Conservation (phyloP, 352 stramenopile species). For the Phytophthora pisi region DNA sequence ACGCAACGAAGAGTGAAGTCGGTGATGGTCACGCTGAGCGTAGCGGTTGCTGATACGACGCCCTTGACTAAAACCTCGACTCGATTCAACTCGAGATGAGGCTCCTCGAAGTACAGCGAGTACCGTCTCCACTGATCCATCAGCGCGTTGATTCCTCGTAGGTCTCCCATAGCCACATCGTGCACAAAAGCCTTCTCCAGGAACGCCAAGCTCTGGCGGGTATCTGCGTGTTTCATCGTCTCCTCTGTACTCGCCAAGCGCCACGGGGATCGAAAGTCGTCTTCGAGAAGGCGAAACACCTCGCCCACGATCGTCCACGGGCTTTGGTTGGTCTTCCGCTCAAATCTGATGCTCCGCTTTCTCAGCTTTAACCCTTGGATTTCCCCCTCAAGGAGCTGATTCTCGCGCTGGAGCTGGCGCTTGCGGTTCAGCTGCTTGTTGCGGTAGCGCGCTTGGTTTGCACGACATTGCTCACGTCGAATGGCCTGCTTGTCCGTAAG, state of each 20-base stretch:
- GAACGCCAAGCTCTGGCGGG: constrained; percentile 2
- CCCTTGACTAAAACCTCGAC: constrained; percentile 9
- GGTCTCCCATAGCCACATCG: constrained; percentile 13
- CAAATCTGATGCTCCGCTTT: constrained; percentile 6
- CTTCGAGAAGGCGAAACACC: constrained; percentile 21
- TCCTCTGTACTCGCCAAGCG: constrained; percentile 11
- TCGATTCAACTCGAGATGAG: constrained; percentile 14
- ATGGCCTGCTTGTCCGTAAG: constrained; percentile 19
- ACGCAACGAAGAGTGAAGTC: constrained; percentile 18
- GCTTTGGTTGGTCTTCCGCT: constrained; percentile 16
- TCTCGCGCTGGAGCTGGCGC: constrained; percentile 10
- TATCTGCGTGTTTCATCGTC: constrained; percentile 17
- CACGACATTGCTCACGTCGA: constrained; percentile 26
- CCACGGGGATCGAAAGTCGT: constrained; percentile 22
- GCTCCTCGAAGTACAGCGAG: constrained; percentile 23
- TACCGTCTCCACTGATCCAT: constrained; percentile 31
- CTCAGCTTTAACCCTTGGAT: constrained; percentile 18
- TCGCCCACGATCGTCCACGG: constrained; percentile 26
- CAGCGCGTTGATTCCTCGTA: constrained; percentile 16
- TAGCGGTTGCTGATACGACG: constrained; percentile 16
- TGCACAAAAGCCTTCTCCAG: constrained; percentile 19
- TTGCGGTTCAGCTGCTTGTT: constrained; percentile 21
- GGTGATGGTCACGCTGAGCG: constrained; percentile 14
- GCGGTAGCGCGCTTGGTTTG: constrained; percentile 31
- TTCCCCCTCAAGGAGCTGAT: constrained; percentile 20